These are phyloP conservation scores for Cruciata laevipes DNA, from an alignment of 257 asterid species.

Conservation along the genomic window DNA sequence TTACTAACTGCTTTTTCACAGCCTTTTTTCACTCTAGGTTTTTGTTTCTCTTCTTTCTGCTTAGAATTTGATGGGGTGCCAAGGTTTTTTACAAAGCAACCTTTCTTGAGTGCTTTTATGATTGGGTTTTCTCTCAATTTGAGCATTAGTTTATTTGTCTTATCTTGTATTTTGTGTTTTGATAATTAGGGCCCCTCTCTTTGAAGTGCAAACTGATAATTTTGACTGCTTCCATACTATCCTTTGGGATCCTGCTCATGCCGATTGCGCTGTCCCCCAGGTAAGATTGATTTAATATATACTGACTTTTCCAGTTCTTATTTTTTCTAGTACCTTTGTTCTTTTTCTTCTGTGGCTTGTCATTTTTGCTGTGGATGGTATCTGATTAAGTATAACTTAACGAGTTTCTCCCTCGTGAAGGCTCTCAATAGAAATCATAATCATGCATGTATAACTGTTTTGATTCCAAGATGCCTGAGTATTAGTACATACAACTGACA, in stretches of 20 bases:
- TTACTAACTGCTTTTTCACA: too few species aligned
- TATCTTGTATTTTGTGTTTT: constrained; percentile 8
- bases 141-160: neutral
- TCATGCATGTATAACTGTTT: neutral
- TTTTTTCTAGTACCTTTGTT: neutral
- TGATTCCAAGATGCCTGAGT: neutral
- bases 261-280: constrained; percentile 97
- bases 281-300: constrained; percentile 27
- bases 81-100: neutral
- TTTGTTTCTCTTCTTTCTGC: neutral
- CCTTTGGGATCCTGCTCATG: constrained; percentile 84
- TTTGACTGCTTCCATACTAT: constrained; percentile 80
- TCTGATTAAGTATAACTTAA: neutral
- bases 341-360: neutral
- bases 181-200: constrained; percentile 71
- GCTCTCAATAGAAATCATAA: neutral
- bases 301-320: neutral
- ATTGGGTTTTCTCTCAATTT: too few species aligned
- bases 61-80: neutral
- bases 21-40: neutral
- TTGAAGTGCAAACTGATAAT: constrained; percentile 80
- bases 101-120: neutral
- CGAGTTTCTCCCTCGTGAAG: neutral
- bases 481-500: neutral
- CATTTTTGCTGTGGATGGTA: neutral